phyloP scores from a whole-genome alignment of 805 yeast species.

The Barnettozyma pratensis region DNA sequence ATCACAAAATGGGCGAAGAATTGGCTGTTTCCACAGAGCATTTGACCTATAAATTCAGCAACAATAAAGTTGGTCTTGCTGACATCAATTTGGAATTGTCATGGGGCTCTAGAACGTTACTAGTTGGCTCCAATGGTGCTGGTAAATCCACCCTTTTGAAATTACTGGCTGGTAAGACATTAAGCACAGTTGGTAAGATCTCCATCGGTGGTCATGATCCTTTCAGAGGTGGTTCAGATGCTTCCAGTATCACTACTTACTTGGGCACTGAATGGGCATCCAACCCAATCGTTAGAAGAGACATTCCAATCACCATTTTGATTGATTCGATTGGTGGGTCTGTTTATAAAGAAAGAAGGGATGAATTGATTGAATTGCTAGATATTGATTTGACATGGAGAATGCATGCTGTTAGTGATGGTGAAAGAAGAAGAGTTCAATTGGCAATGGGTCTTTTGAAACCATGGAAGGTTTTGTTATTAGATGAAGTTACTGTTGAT shows the following conservation, averaged over 20 bases:
- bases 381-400: slow-evolving; percentile 90
- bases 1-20: slow-evolving; percentile 1
- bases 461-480: slow-evolving; percentile 83
- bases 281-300: slow-evolving; percentile 84
- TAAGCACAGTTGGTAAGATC: slow-evolving; percentile 69
- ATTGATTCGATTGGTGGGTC: slow-evolving; percentile 83
- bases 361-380: slow-evolving; percentile 64
- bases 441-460: slow-evolving; percentile 86
- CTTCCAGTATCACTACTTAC: slow-evolving; percentile 59
- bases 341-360: slow-evolving; percentile 65
- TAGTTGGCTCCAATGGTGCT: slow-evolving; percentile 95
- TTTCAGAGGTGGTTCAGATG: slow-evolving; percentile 51
- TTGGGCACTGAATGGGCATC: slow-evolving; percentile 98
- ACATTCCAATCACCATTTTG: slow-evolving; percentile 78
- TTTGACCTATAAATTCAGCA: slow-evolving; percentile 65
- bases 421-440: slow-evolving; percentile 93
- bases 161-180: slow-evolving; percentile 86
- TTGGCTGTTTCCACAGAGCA: slow-evolving; percentile 57
- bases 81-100: slow-evolving; percentile 58
- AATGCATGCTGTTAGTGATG: slow-evolving; percentile 89
- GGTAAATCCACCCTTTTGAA: slow-evolving; percentile 88
- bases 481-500: slow-evolving; percentile 97
- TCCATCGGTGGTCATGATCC: slow-evolving; percentile 84
- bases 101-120: slow-evolving; percentile 67
- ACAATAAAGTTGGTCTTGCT: slow-evolving; percentile 58